Evolutionary conservation across 345 rosid genomes (phyloP).

Genomic region (Stellera chamaejasme): DNA sequence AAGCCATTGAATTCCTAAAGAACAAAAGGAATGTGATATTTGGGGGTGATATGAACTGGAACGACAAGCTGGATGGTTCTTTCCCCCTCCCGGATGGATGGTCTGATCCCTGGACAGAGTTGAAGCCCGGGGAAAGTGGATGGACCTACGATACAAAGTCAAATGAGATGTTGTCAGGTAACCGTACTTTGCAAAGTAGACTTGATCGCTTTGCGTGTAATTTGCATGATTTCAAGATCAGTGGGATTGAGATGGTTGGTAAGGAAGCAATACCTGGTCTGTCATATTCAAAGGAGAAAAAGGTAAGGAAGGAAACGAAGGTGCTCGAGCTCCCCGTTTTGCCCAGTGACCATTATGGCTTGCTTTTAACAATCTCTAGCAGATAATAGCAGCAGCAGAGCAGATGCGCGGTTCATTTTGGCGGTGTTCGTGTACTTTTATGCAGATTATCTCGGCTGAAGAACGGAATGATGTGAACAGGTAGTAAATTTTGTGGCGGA

Average conservation of each 20-base stretch:
- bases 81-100: slow-evolving; percentile 71
- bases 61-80: slow-evolving; percentile 70
- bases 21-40: slow-evolving; percentile 59
- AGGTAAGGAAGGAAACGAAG: slow-evolving; percentile 46
- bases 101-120: slow-evolving; percentile 72
- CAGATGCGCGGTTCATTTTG: not conserved
- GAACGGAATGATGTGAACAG: slow-evolving; percentile 5
- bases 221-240: slow-evolving; percentile 55
- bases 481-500: not conserved
- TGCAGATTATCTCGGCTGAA: slow-evolving; percentile 19
- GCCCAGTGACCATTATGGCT: slow-evolving; percentile 94
- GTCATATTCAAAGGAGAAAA: slow-evolving; percentile 74
- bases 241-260: slow-evolving; percentile 74
- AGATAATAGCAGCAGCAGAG: slow-evolving; percentile 8
- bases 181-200: slow-evolving; percentile 61
- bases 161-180: slow-evolving; percentile 80
- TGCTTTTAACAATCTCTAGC: slow-evolving; percentile 59
- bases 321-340: slow-evolving; percentile 74
- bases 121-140: slow-evolving; percentile 64
- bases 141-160: slow-evolving; percentile 91
- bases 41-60: slow-evolving; percentile 98
- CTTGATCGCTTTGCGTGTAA: slow-evolving; percentile 68
- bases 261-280: slow-evolving; percentile 69
- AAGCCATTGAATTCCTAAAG: slow-evolving; percentile 42
- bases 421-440: slow-evolving; percentile 4